These are phyloP conservation scores for Colletotrichum navitas DNA, from an alignment of 2,329 filamentous ascomycete genomes.

Conservation along the genomic window DNA sequence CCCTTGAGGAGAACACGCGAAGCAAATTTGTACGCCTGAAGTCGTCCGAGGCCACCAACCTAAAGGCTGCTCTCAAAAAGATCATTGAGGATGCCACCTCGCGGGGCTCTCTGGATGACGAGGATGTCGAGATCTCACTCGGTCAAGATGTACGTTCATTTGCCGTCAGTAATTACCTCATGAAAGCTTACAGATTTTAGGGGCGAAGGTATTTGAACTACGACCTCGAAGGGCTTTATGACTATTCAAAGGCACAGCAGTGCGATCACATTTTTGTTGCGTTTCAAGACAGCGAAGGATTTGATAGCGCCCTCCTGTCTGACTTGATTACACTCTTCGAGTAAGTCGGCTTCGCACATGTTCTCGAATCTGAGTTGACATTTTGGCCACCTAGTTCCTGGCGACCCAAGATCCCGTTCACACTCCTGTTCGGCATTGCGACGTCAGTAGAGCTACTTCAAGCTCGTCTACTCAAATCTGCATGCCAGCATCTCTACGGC, in stretches of 20 bases:
- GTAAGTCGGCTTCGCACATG: conserved; percentile 56
- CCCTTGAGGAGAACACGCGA: conserved; percentile 59
- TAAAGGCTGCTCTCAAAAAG: conserved; percentile 79
- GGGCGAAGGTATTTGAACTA: conserved; percentile 80
- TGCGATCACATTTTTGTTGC: conserved; percentile 76
- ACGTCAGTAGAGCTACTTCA: conserved; percentile 86
- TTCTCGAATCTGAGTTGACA: conserved; percentile 6
- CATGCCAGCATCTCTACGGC: conserved; percentile 76
- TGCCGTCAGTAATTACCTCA: neutral
- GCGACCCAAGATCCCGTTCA: conserved; percentile 81
- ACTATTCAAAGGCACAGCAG: conserved; percentile 66
- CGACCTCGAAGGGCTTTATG: conserved; percentile 78
- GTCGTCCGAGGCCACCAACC: conserved; percentile 78
- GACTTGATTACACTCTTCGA: conserved; percentile 78
- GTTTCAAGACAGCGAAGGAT: conserved; percentile 86
- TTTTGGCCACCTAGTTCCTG: conserved; percentile 61
- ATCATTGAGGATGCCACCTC: conserved; percentile 75
- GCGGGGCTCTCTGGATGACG: conserved; percentile 61
- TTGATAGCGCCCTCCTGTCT: conserved; percentile 78
- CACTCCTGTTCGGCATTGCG: conserved; percentile 82
- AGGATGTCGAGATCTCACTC: conserved; percentile 62
- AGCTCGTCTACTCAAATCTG: conserved; percentile 77
- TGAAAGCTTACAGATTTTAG: conserved; percentile 51
- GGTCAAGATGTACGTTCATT: conserved; percentile 61
- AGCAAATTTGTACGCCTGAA: conserved; percentile 75